phyloP scores from a whole-genome alignment of 1,284 basidiomycete species.

The Sanghuangporus weigelae region DNA sequence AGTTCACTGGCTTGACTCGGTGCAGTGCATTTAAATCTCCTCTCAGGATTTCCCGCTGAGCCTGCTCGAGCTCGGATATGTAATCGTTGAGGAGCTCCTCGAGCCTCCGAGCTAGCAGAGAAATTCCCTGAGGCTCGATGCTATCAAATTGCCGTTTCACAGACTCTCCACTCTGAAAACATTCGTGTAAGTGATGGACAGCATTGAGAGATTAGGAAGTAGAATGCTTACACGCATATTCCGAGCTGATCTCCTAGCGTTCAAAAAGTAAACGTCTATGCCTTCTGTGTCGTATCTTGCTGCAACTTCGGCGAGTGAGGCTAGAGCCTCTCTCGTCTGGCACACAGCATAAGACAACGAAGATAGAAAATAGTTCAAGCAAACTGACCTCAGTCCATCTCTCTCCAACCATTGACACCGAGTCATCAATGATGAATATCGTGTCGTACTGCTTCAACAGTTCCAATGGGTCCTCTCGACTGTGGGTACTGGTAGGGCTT shows the following conservation, averaged over 20 bases:
- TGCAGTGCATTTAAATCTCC: constrained; percentile 29
- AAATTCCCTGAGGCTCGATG: constrained; percentile 39
- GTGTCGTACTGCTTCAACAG: constrained; percentile 43
- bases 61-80: constrained; percentile 37
- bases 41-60: constrained; percentile 26
- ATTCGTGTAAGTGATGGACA: background rate
- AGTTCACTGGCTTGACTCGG: constrained; percentile 50
- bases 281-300: constrained; percentile 42
- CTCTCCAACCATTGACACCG: constrained; percentile 44
- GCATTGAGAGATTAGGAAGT: background rate
- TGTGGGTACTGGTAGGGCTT: constrained; percentile 3
- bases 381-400: constrained; percentile 42
- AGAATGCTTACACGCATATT: constrained; percentile 32
- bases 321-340: constrained; percentile 39
- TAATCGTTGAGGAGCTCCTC: constrained; percentile 43
- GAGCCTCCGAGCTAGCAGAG: constrained; percentile 46
- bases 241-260: constrained; percentile 27
- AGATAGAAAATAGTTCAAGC: background rate
- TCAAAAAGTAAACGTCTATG: constrained; percentile 48
- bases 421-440: constrained; percentile 54
- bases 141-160: constrained; percentile 39
- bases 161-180: constrained; percentile 24
- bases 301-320: constrained; percentile 37
- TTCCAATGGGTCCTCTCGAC: constrained; percentile 16
- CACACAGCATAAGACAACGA: constrained; percentile 1